Conservation (phyloP, 257 asterid species). For the Capsicum pubescens region DNA sequence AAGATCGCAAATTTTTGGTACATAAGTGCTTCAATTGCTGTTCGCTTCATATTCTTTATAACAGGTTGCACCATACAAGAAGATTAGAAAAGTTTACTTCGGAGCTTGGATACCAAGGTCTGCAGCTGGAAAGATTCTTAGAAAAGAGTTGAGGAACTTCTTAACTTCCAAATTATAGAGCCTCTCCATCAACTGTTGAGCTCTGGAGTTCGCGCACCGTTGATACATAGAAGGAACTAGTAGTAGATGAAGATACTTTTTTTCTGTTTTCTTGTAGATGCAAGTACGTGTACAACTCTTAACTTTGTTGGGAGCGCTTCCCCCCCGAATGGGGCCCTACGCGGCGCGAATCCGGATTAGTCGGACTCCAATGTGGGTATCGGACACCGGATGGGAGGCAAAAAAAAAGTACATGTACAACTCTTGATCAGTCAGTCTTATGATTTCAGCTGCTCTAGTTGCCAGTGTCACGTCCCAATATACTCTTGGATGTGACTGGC, state of each 20-base stretch:
- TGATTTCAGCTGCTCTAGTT: background rate
- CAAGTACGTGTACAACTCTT: too few relatives aligned
- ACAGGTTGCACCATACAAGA: slow-evolving; percentile 90
- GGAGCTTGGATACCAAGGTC: slow-evolving; percentile 59
- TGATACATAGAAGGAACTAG: background rate
- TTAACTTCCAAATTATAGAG: slow-evolving; percentile 60
- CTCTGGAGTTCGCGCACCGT: background rate
- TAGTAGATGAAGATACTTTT: background rate
- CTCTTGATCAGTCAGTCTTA: background rate
- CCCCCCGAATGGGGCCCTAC: too few relatives aligned
- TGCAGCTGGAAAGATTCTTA: slow-evolving; percentile 70
- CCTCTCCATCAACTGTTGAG: background rate
- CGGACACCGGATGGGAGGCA: too few relatives aligned
- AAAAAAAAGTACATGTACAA: background rate
- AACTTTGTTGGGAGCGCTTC: too few relatives aligned
- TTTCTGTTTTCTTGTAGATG: background rate
- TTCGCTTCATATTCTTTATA: background rate
- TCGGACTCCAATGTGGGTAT: too few relatives aligned
- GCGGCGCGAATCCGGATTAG: too few relatives aligned
- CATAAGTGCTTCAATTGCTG: background rate
- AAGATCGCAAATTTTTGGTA: background rate
- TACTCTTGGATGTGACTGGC: too few relatives aligned
- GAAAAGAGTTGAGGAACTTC: slow-evolving; percentile 53
- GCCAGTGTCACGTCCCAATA: too few relatives aligned
- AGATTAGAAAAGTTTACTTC: slow-evolving; percentile 70